Percentiles rank a stretch among this genome's conserved stretches.
phyloP scores from a whole-genome alignment of 2,329 filamentous ascomycete species.

The Colletotrichum tropicale region DNA sequence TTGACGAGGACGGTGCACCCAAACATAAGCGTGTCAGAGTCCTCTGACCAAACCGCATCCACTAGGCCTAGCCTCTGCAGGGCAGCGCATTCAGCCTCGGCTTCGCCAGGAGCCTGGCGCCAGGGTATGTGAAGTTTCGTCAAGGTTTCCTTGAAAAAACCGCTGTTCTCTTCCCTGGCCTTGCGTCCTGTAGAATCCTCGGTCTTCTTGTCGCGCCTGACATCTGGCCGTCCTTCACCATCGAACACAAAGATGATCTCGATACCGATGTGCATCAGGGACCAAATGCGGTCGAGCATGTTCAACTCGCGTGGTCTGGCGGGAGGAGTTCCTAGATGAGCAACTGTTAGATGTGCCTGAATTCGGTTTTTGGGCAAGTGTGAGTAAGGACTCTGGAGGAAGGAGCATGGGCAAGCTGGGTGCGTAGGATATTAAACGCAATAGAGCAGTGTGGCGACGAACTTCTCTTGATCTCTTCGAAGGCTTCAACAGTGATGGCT shows the following conservation, averaged over 20 bases:
- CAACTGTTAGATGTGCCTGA: neutral
- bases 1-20: conserved; percentile 40
- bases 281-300: conserved; percentile 12
- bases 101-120: conserved; percentile 49
- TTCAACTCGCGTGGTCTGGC: neutral
- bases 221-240: conserved; percentile 41
- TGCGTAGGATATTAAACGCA: neutral
- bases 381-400: accelerated
- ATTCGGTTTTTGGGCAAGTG: neutral
- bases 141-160: conserved; percentile 37
- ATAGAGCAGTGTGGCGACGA: neutral
- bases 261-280: conserved; percentile 52
- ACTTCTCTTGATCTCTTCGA: neutral
- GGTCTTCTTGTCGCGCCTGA: neutral
- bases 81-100: conserved; percentile 51
- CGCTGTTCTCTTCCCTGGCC: neutral
- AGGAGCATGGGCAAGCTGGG: neutral
- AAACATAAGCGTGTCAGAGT: conserved; percentile 52
- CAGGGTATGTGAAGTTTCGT: conserved; percentile 42
- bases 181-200: neutral
- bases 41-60: conserved; percentile 53
- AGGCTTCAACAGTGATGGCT: neutral
- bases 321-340: neutral
- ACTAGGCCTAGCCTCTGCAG: conserved; percentile 46
- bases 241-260: conserved; percentile 61